These are phyloP conservation scores for Trichoderma brevicompactum DNA, from an alignment of 2,329 filamentous ascomycete species.

Conservation along the genomic window DNA sequence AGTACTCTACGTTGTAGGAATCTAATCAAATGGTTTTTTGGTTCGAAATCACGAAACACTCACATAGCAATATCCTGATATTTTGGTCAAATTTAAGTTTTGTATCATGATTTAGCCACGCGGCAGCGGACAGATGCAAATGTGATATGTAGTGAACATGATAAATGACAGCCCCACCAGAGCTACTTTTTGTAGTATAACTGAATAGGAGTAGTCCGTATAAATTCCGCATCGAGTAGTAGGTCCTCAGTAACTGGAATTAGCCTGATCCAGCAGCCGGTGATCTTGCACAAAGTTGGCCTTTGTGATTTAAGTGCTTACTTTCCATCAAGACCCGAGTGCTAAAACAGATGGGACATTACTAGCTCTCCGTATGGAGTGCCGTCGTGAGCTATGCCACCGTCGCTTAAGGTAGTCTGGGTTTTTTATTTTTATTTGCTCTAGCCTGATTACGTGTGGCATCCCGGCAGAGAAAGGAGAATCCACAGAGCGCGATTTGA, in stretches of 20 bases:
- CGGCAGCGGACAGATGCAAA: background rate
- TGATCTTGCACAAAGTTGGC: slow-evolving; percentile 1
- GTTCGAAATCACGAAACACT: background rate
- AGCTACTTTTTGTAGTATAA: background rate
- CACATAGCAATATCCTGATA: slow-evolving; percentile 3
- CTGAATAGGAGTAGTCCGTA: background rate
- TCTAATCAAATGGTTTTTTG: background rate
- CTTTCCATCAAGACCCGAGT: background rate
- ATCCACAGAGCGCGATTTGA: slow-evolving; percentile 17
- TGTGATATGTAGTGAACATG: background rate
- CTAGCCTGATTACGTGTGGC: background rate
- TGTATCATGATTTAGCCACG: too few relatives aligned
- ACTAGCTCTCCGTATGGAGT: background rate
- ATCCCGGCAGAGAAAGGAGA: background rate
- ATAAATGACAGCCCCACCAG: background rate
- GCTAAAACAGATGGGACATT: background rate
- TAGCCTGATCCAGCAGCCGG: background rate
- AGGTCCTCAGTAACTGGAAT: background rate
- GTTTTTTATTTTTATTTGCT: background rate
- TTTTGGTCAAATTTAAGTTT: background rate
- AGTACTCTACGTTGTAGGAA: slow-evolving; percentile 36
- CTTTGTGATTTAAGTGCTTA: slow-evolving; percentile 2
- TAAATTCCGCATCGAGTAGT: background rate
- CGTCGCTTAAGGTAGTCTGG: background rate
- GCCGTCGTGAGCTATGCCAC: background rate